Evolutionary conservation across 1,139 yeast genomes (phyloP), one percentile per base, ranked within the genome.

Genomic region (Oligophagozyma castellii): DNA sequence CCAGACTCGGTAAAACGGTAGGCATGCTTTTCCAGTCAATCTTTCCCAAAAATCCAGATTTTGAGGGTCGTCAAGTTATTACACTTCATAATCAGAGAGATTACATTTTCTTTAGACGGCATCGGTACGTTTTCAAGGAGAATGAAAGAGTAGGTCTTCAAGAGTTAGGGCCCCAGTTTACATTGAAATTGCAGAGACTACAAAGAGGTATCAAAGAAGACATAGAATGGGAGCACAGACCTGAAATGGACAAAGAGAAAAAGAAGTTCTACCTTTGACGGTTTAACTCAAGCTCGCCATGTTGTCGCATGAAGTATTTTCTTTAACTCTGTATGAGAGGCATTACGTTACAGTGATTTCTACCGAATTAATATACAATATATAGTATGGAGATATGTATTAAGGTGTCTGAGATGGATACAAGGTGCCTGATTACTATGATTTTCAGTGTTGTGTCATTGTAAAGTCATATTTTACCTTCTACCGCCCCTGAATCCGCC

Each of bases 31-130:
- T 89, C 59, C 96, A 84, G 53, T 73, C 94, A 2, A 63, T 92
- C 19, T 83, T 86, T 58, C 98, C 98, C 2, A 84, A 79, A 35
- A 69, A 70, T 36, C 98, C 98, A 1, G 95, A 89, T 50, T 69
- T 92, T 44, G 78, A 79, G 54, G 98, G 98, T 21, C 69, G 98
- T 44, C 95, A 89, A 53, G 98, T 83, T 29, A 78, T 89, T 23
- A 89, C 98, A 1, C 59, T 89, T 50, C 98, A 89, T 54, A 89
- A 89, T 53, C 98, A 89, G 55, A 68, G 98, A 61, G 98, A 89
- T 54, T 92, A 68, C 52, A 80, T 89, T 28, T 89, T 89, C 49
- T 84, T 89, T 65, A 70, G 98, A 56, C 73, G 96, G 58, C 98
- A 89, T 52, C 70, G 98, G 48, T 89, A 89, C 49, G 63, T 83